Evolutionary conservation across 2,329 filamentous ascomycete genomes (phyloP).

Genomic region (Fusarium annulatum): DNA sequence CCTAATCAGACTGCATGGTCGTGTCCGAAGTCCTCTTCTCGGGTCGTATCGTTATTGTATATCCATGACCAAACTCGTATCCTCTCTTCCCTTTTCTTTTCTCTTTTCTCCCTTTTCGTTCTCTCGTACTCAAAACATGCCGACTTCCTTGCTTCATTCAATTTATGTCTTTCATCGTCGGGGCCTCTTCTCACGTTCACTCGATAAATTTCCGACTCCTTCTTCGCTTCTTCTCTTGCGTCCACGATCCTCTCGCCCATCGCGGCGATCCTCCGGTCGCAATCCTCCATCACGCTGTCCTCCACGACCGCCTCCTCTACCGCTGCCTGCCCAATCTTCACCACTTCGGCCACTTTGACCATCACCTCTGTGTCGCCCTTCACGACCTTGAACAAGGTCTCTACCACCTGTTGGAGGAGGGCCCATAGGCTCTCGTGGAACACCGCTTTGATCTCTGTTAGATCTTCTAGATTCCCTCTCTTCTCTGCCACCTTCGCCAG

Average conservation of each 20-base stretch:
- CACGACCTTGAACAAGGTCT: slow-evolving; percentile 47
- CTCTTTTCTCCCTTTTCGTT: slow-evolving; percentile 2
- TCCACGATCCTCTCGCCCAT: slow-evolving; percentile 51
- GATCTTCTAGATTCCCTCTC: slow-evolving; percentile 52
- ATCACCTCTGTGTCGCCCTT: slow-evolving; percentile 49
- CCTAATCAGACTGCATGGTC: slow-evolving; percentile 28
- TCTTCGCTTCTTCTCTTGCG: slow-evolving; percentile 61
- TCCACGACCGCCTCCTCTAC: slow-evolving; percentile 49
- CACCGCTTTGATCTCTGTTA: slow-evolving; percentile 40
- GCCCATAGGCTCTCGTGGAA: slow-evolving; percentile 47
- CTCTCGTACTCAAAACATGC: slow-evolving; percentile 35
- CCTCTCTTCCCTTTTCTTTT: neutral
- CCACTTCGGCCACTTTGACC: slow-evolving; percentile 38
- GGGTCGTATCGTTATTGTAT: slow-evolving; percentile 12
- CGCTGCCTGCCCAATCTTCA: slow-evolving; percentile 51
- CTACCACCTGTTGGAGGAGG: slow-evolving; percentile 46
- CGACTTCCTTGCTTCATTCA: slow-evolving; percentile 12
- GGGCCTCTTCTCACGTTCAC: slow-evolving; percentile 65
- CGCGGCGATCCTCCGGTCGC: slow-evolving; percentile 49
- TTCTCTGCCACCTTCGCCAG: slow-evolving; percentile 47
- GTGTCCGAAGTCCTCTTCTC: slow-evolving; percentile 29
- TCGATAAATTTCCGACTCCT: slow-evolving; percentile 51
- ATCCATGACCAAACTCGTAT: slow-evolving; percentile 18
- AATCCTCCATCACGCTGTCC: slow-evolving; percentile 47
- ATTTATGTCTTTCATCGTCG: slow-evolving; percentile 55